Percentiles rank a stretch among this genome's conserved stretches.
Evolutionary conservation across 495 filamentous ascomycete species (phyloP).

Genomic region (Pyronema omphalodes): DNA sequence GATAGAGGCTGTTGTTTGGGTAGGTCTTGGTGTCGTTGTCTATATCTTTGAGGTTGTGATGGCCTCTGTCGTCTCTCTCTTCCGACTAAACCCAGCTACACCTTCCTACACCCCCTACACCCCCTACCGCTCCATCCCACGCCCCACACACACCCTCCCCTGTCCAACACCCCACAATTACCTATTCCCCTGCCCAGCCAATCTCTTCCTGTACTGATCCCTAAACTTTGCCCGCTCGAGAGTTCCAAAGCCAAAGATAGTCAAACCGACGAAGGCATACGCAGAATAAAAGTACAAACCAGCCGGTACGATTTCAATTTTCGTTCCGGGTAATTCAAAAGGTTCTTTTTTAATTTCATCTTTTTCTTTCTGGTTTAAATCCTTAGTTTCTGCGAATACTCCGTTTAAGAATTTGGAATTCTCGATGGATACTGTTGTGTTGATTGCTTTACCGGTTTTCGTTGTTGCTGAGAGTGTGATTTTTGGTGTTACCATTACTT

Average conservation of each 20-base stretch:
- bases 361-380: constrained; percentile 27
- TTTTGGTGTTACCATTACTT: constrained; percentile 42
- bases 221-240: constrained; percentile 43
- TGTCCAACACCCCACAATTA: too few species aligned
- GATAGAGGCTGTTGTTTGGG: too few species aligned
- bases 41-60: too few species aligned
- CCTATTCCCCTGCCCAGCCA: constrained; percentile 20
- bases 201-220: constrained; percentile 38
- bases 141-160: too few species aligned
- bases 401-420: constrained; percentile 53
- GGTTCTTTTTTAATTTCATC: constrained; percentile 27
- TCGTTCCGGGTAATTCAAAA: constrained; percentile 48
- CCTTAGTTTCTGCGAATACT: constrained; percentile 37
- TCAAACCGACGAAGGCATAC: constrained; percentile 39
- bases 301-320: constrained; percentile 47
- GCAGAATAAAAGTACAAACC: constrained; percentile 45
- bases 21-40: too few species aligned
- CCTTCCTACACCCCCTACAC: too few species aligned
- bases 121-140: too few species aligned
- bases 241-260: constrained; percentile 39
- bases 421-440: constrained; percentile 42
- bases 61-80: too few species aligned
- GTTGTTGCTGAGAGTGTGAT: constrained; percentile 39
- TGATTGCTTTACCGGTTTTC: constrained; percentile 29
- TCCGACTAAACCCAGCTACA: too few species aligned